phyloP scores from a whole-genome alignment of 2,329 filamentous ascomycete genomes.

The Nigrospora oryzae region DNA sequence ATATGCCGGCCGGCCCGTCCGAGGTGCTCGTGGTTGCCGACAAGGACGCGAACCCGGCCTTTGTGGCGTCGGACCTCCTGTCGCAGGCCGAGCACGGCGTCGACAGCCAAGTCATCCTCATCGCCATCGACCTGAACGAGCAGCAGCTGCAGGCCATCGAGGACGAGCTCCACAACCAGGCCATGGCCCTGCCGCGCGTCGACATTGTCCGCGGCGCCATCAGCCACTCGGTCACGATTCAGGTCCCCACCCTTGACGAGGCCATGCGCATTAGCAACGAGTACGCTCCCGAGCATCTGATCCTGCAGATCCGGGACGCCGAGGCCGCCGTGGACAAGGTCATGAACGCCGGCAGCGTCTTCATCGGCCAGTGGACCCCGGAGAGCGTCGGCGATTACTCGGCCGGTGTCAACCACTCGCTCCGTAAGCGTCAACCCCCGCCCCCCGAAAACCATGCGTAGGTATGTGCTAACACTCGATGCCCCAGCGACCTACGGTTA shows the following conservation, averaged over 20 bases:
- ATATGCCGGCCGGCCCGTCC: constrained; percentile 96
- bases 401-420: constrained; percentile 92
- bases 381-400: constrained; percentile 98
- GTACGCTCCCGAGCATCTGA: constrained; percentile 94
- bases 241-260: constrained; percentile 61
- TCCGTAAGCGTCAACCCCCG: constrained; percentile 59
- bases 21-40: constrained; percentile 97
- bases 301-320: constrained; percentile 77
- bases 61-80: constrained; percentile 89
- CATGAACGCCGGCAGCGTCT: constrained; percentile 91
- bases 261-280: constrained; percentile 80
- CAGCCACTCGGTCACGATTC: constrained; percentile 81
- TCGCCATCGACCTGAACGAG: constrained; percentile 73
- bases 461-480: constrained; percentile 4
- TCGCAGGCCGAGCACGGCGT: constrained; percentile 96
- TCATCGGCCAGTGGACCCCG: constrained; percentile 92
- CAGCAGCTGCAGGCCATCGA: constrained; percentile 74
- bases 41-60: constrained; percentile 77
- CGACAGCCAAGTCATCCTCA: constrained; percentile 89
- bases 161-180: constrained; percentile 82
- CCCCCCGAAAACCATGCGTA: neutral
- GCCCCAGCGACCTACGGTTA: constrained; percentile 85
- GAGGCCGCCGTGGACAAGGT: constrained; percentile 68
- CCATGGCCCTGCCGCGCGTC: constrained; percentile 76
- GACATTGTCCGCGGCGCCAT: constrained; percentile 90